Base-by-base conservation (phyloP, 2,329 filamentous ascomycete genomes). In the Torrubiella hemipterigena region DNA sequence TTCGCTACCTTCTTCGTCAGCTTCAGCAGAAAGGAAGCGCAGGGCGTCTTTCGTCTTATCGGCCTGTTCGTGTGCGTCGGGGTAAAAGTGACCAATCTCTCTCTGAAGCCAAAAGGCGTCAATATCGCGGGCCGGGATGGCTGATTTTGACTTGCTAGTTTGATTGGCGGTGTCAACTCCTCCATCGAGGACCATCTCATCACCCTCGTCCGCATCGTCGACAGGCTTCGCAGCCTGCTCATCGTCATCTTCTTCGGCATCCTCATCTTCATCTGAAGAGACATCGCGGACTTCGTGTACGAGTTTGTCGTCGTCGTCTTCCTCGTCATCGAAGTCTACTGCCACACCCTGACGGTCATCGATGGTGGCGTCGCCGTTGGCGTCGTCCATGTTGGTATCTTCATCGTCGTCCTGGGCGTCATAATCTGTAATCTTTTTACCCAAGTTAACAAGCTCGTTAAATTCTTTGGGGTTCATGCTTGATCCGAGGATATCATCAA, bases 341-440 rank as follows among this genome's bases (percentile, higher is more conserved):
- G 93, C 91, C 27, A 98, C 91, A 66, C 91, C 91, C 55, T 98
- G 86, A 30, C 85, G 78, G 46, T 95, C 87, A 48, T 95, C 91
- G 30, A 95, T 73, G 51, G 95, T 87, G 18, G 73, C 80, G 4
- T 62, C 65, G 34, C 71, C 82, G 13, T 65, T 73, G 15, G 65
- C 69, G 17, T 74, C 69, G 35, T 73, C 79, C 46, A 79, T 77
- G 18, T 73, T 80, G 65, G 85, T 82, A 35, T 86, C 78, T 42
- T 94, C 89, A 40, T 96, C 87, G 19, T 95, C 91, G 42, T 96
- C 89, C 52, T 96, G 86, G 23, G 83, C 83, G 56, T 96, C 83
- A 56, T 96, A 98, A 54, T 98, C 91, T 30, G 91, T 98, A 40
- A 98, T 94, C 61, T 98, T 98, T 65, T 98, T 98, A 41, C 87